Evolutionary conservation across 345 rosid species (phyloP), one percentile per base, ranked within the genome.

Genomic region (Lenwebbia sp.): DNA sequence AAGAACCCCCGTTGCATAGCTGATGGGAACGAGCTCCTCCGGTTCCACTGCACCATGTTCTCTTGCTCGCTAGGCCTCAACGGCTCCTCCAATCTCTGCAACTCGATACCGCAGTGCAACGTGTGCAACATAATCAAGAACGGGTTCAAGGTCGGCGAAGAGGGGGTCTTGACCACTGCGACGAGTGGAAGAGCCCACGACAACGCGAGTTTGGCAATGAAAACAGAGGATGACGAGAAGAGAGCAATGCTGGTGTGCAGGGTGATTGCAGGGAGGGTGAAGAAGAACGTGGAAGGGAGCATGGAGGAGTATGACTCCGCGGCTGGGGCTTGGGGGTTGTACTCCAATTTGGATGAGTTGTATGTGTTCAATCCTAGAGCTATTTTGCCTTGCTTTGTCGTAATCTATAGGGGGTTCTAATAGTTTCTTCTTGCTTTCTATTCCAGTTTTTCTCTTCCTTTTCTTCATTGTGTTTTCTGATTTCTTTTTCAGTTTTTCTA

Each of bases 301-400:
- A 41, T 84, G 86, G 95, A 90, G 30, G 84, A 93, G 49, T 94
- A 91, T 85, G 98, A 95, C 84, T 95, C 98, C 3, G 86, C 91
- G 56, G 95, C 91, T 8, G 93, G 91, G 57, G 95, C 87, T 2
- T 87, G 85, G 50, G 96, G 94, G 83, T 86, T 92, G 33, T 94
- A 92, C 88, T 92, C 95, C 13, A 92, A 93, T 83, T 86, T 94
- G 83, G 98, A 94, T 84, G 98, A 95, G 89, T 54, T 95, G 86
- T 90, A 88, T 85, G 96, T 94, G 83, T 93, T 92, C 76, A 92
- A 95, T 85, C 92, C 92, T 7, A 93, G 75, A 90, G 95, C 96
- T 28, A 95, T 95, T 57, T 88, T 95, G 90, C 98, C 98, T 88
- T 95, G 96, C 87, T 95, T 95, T 92, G 96, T 95, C 88, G 98